A percentile compares a stretch with the other conserved stretches of the same genome.
These are phyloP conservation scores for Wickerhamomyces silvicola DNA, from an alignment of 805 yeast species.

Conservation along the genomic window DNA sequence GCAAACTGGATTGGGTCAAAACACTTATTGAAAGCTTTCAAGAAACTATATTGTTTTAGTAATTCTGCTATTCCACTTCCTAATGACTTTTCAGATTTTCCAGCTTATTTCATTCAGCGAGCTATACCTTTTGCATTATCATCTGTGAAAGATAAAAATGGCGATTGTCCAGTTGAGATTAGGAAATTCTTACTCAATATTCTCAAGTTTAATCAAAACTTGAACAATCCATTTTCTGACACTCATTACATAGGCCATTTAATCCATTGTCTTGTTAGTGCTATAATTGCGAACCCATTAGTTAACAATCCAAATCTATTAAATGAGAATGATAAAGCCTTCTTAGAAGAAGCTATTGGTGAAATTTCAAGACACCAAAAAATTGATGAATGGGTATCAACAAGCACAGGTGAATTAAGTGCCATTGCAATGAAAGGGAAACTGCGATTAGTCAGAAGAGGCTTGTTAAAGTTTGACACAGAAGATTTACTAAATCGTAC, in stretches of 20 bases:
- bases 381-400: constrained; percentile 83
- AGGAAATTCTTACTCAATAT: constrained; percentile 61
- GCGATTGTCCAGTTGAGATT: constrained; percentile 54
- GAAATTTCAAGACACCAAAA: constrained; percentile 73
- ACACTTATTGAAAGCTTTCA: constrained; percentile 67
- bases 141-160: constrained; percentile 52
- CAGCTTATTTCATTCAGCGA: constrained; percentile 61
- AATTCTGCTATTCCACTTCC: constrained; percentile 63
- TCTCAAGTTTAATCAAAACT: constrained; percentile 78
- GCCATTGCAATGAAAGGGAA: constrained; percentile 53
- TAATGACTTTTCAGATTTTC: constrained; percentile 72
- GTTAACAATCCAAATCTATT: constrained; percentile 8
- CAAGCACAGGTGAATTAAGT: constrained; percentile 53
- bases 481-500: constrained; percentile 53
- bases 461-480: constrained; percentile 44
- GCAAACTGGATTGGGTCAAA: constrained; percentile 64
- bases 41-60: constrained; percentile 65
- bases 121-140: constrained; percentile 62
- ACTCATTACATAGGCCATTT: constrained; percentile 56
- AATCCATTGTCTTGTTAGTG: constrained; percentile 44
- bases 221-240: constrained; percentile 72
- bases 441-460: constrained; percentile 49
- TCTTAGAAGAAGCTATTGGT: constrained; percentile 41
- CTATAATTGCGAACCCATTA: constrained; percentile 25
- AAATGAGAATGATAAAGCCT: constrained; percentile 27